A percentile compares a stretch with the other conserved stretches of the same genome.
These are phyloP conservation scores for Isabelozyma rhagii DNA, from an alignment of 805 yeast species.

Conservation along the genomic window DNA sequence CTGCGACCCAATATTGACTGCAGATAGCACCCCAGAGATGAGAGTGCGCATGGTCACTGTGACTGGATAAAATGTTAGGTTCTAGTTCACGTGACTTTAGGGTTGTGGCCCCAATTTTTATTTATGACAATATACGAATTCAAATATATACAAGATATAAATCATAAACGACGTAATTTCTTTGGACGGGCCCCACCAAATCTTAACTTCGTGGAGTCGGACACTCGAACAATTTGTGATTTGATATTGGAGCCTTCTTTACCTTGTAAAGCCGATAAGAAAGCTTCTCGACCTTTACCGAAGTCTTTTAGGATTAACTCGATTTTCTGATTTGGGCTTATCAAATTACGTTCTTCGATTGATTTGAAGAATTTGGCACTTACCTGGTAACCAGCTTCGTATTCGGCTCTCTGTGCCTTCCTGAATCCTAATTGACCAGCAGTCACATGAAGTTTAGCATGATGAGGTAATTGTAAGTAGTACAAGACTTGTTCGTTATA, in stretches of 20 bases:
- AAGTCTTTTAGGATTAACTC: conserved; percentile 79
- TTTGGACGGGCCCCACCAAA: conserved; percentile 93
- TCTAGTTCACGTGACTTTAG: conserved; percentile 1
- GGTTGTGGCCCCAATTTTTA: conserved; percentile 2
- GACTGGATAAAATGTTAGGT: background rate
- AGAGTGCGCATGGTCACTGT: background rate
- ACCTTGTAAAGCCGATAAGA: conserved; percentile 78
- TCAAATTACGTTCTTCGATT: conserved; percentile 59
- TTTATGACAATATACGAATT: background rate
- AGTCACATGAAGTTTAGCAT: conserved; percentile 60
- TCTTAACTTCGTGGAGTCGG: conserved; percentile 78
- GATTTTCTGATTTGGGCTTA: conserved; percentile 53
- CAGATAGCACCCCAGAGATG: background rate
- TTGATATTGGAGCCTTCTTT: conserved; percentile 78
- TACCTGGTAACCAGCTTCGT: conserved; percentile 90
- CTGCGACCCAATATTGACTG: background rate
- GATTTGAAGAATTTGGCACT: conserved; percentile 66
- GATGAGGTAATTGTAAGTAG: conserved; percentile 76
- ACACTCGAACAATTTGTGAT: conserved; percentile 62
- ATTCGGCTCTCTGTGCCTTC: conserved; percentile 86
- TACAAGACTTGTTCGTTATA: conserved; percentile 73
- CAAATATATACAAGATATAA: conserved; percentile 4
- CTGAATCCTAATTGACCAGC: conserved; percentile 90
- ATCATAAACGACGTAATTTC: conserved; percentile 68
- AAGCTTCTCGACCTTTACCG: conserved; percentile 89